Evolutionary conservation across 2,329 filamentous ascomycete genomes (phyloP), one percentile per base, ranked within the genome.

Genomic region (Blastomyces percursus): DNA sequence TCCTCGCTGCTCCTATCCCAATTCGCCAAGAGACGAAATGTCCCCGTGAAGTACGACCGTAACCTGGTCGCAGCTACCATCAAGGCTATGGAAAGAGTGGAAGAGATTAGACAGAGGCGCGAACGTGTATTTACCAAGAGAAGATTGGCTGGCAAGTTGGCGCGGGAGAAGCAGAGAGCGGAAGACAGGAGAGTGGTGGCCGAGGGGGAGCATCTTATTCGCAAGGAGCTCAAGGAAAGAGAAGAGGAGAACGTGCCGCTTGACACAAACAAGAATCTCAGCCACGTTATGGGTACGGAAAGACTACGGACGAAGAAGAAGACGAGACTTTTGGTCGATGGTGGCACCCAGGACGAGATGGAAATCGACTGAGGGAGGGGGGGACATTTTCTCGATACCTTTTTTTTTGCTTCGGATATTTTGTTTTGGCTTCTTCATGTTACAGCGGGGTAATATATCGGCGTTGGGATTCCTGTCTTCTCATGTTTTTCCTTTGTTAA

Each of bases 91-190:
- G 83, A 90, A 78, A 85, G 93, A 67, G 87, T 97, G 70, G 81
- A 84, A 71, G 92, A 96, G 81, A 93, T 97, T 77, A 83, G 91
- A 61, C 77, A 84, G 63, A 85, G 86, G 73, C 84, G 94, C 73
- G 93, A 97, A 82, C 84, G 91, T 69, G 88, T 88, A 67, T 96
- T 96, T 80, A 96, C 96, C 82, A 92, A 90, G 84, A 87, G 88
- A 74, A 87, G 94, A 74, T 91, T 97, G 89, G 86, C 86, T 60
- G 92, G 92, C 75, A 96, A 95, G 80, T 63, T 74, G 58, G 74
- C 74, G 61, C 87, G 89, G 78, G 89, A 89, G 76, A 84, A 86
- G 73, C 86, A 94, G 80, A 81, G 90, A 67, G 88, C 87, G 71
- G 81, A 83, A 66, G 90, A 96, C 73, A 82, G 90, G 75, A 94